Base-by-base conservation (phyloP, 257 asterid genomes). In the Lycium barbarum region DNA sequence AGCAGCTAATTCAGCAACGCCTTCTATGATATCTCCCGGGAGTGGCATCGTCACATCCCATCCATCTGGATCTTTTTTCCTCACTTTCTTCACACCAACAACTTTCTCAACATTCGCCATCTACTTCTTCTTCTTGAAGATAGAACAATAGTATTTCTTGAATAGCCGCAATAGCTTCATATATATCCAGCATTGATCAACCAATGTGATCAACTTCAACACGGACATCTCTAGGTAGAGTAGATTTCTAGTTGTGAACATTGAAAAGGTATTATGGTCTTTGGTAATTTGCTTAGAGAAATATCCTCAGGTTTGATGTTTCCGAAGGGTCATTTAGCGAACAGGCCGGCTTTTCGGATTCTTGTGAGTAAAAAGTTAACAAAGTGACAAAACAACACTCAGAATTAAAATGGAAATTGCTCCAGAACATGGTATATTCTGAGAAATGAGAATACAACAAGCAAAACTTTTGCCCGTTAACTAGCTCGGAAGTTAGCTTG, bases 11-110 rank as follows among this genome's bases (percentile, higher is more conserved):
- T 85, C 86, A 2, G 86, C 89, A 20, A 92, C 59, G 17, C 90
- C 92, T 84, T 89, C 93, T 3, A 90, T 90, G 7, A 92, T 92
- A 61, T 92, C 95, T 43, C 95, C 92, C 0, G 93, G 93, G 80
- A 90, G 84, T 0, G 93, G 91, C 95, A 90, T 90, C 3, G 67
- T 86, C 59, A 88, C 89, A 2, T 88, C 89, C 95, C 93, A 90
- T 84, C 90, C 90, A 17, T 89, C 93, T 4, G 89, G 82, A 0
- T 74, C 59, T 7, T 82, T 86, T 84, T 89, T 93, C 82, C 88
- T 86, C 89, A 92, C 93, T 47, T 88, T 73, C 86, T 88, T 90
- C 53, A 90, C 88, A 53, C 93, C 88, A 10, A 92, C 83, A 15
- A 90, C 83, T 55, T 85, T 92, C 83, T 80, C 83, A 15, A 68